These are phyloP conservation scores for Penicillium glabrum DNA, from an alignment of 2,329 filamentous ascomycete species.

Conservation along the genomic window DNA sequence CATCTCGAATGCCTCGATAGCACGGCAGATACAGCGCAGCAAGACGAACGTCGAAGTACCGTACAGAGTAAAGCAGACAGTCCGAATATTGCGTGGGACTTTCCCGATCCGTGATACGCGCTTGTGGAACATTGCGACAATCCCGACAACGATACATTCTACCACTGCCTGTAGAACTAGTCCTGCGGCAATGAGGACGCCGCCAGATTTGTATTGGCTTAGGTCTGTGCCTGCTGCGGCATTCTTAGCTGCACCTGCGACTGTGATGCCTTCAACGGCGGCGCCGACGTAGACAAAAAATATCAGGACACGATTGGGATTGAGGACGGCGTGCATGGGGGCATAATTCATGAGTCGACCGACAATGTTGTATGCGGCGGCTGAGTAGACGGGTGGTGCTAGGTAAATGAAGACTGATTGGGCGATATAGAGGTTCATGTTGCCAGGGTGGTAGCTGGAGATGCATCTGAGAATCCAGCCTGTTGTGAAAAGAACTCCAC, in stretches of 20 bases:
- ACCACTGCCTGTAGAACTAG: slow-evolving; percentile 34
- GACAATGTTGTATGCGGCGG: slow-evolving; percentile 38
- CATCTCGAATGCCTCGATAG: slow-evolving; percentile 32
- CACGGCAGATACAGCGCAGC: slow-evolving; percentile 38
- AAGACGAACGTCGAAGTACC: slow-evolving; percentile 35
- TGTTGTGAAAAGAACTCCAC: slow-evolving; percentile 35
- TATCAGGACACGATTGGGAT: slow-evolving; percentile 35
- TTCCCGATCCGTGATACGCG: slow-evolving; percentile 26
- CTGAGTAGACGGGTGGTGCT: slow-evolving; percentile 40
- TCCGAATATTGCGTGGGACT: slow-evolving; percentile 30
- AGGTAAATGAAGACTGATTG: slow-evolving; percentile 35
- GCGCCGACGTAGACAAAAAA: slow-evolving; percentile 39
- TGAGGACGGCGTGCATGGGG: slow-evolving; percentile 39
- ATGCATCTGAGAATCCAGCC: slow-evolving; percentile 38
- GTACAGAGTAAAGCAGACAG: slow-evolving; percentile 36
- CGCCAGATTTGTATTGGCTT: slow-evolving; percentile 22
- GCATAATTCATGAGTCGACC: slow-evolving; percentile 40
- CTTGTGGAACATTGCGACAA: slow-evolving; percentile 28
- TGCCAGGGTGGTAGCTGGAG: slow-evolving; percentile 28
- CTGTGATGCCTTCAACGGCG: slow-evolving; percentile 35
- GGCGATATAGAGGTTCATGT: slow-evolving; percentile 34
- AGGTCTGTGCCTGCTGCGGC: slow-evolving; percentile 21
- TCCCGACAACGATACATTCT: slow-evolving; percentile 28
- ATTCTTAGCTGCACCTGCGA: slow-evolving; percentile 28
- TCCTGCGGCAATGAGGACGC: slow-evolving; percentile 25